Evolutionary conservation across 352 stramenopile species (phyloP), one percentile per base, ranked within the genome.

Genomic region (Pythium phragmitis): DNA sequence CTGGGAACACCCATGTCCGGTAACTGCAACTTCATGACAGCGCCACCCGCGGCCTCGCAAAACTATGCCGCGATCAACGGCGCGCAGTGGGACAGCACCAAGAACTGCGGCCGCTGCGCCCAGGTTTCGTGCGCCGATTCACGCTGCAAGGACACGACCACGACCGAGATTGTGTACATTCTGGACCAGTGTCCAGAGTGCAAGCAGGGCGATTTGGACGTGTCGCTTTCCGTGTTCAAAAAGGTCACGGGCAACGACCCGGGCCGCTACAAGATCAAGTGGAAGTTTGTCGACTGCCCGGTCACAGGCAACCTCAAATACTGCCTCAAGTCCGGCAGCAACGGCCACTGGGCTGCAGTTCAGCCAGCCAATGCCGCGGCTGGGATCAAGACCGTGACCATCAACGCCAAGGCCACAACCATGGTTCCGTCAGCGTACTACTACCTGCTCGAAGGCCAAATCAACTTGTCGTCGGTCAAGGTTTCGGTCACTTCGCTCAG

Each of bases 21-120:
- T 41, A 71, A 72, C 53, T 89, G 82, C 67, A 88, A 85, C 63
- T 85, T 89, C 49, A 89, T 90, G 80, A 67, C 65, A 47, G 70
- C 73, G 43, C 68, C 70, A 0, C 37, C 63, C 2, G 57, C 67
- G 4, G 74, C 83, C 0, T 67, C 41, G 8, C 66, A 65, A 26
- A 83, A 87, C 43, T 86, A 88, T 50, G 79, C 81, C 0, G 82
- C 82, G 14, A 57, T 92, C 53, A 92, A 89, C 67, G 63, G 53
- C 17, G 39, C 67, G 4, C 80, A 88, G 67, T 89, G 80, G 70
- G 62, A 83, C 41, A 65, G 48, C 34, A 82, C 72, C 2, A 57
- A 57, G 28, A 80, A 75, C 47, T 88, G 79, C 37, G 79, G 80
- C 13, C 64, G 64, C 26, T 70, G 64, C 30, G 64, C 64, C 11